Conservation (phyloP, 1,284 basidiomycete species). For the Gyrodon tennesseensis region DNA sequence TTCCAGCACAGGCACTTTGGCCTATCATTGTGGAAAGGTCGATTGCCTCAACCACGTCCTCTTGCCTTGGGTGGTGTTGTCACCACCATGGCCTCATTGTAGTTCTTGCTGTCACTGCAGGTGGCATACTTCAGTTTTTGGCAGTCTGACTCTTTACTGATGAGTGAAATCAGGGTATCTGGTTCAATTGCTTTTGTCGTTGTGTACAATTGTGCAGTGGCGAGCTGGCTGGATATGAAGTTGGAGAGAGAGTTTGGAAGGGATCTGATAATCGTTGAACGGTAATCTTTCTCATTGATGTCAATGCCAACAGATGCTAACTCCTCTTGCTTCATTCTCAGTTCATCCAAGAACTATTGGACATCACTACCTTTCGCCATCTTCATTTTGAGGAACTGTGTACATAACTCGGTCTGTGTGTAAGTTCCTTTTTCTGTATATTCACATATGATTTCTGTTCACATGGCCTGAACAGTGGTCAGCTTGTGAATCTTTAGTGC, state of each 20-base stretch:
- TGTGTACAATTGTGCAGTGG: background rate
- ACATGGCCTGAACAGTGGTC: background rate
- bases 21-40: background rate
- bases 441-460: background rate
- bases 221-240: background rate
- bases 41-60: background rate
- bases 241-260: too few relatives aligned
- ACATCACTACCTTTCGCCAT: background rate
- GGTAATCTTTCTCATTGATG: too few relatives aligned
- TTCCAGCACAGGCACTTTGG: background rate
- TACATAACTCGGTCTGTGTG: background rate
- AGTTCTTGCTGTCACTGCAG: rapidly evolving
- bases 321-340: too few relatives aligned
- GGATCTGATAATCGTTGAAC: too few relatives aligned
- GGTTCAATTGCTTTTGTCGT: background rate
- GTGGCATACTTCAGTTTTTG: background rate
- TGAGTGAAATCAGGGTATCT: background rate
- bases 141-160: background rate
- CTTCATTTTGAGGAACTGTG: background rate
- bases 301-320: too few relatives aligned
- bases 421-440: background rate
- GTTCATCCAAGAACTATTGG: too few relatives aligned
- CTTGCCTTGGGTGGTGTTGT: background rate
- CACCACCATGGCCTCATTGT: background rate
- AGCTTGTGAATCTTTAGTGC: background rate